Conservation (phyloP, 164 flowering plant genomes). For the Umbilicus rupestris region DNA sequence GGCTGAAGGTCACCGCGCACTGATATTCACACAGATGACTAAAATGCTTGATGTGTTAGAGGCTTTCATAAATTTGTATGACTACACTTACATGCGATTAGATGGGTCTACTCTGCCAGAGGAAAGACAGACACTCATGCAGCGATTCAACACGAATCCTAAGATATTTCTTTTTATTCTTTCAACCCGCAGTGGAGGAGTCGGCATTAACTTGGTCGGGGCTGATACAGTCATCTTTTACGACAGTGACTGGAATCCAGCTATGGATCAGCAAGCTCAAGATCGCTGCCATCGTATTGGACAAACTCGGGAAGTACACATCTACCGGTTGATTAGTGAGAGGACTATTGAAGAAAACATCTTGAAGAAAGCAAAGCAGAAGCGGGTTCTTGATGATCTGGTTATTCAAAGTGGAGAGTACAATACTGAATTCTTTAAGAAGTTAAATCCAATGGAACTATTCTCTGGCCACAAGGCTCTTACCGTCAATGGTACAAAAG, state of each 20-base stretch:
- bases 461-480: constrained; percentile 71
- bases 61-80: constrained; percentile 90
- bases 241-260: constrained; percentile 99
- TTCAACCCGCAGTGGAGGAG: constrained; percentile 99
- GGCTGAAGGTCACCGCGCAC: constrained; percentile 93
- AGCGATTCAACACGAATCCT: constrained; percentile 93
- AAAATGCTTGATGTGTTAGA: constrained; percentile 97
- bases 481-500: constrained; percentile 35
- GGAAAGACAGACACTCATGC: constrained; percentile 95
- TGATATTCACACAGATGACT: constrained; percentile 98
- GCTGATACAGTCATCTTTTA: constrained; percentile 98
- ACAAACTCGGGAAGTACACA: constrained; percentile 97
- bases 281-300: constrained; percentile 98
- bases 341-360: constrained; percentile 98
- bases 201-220: constrained; percentile 93
- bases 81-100: constrained; percentile 96
- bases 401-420: constrained; percentile 97
- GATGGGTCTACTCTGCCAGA: constrained; percentile 99
- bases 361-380: constrained; percentile 94
- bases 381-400: constrained; percentile 93
- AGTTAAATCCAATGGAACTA: constrained; percentile 93
- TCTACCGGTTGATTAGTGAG: constrained; percentile 87
- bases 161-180: constrained; percentile 88
- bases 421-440: constrained; percentile 92
- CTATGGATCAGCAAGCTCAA: constrained; percentile 99